A percentile compares a stretch with the other conserved stretches of the same genome.
Conservation (phyloP, 139 green algal genomes). For the Pedinophyceae sp. region DNA sequence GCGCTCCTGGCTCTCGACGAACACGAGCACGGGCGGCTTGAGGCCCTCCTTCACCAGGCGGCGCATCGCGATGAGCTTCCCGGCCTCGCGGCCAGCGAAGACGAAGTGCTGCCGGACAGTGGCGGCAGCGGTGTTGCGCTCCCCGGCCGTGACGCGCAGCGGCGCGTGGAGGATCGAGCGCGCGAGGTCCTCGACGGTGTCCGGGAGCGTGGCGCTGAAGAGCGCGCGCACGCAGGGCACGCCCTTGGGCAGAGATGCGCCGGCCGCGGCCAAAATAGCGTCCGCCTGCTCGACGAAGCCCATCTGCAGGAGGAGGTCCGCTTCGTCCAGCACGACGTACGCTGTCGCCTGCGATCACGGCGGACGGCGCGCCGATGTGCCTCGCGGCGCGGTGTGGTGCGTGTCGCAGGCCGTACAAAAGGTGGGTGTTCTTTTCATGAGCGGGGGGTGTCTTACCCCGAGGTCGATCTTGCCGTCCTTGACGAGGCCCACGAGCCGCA, state of each 20-base stretch:
- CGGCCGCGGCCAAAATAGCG: neutral
- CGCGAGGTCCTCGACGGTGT: conserved; percentile 68
- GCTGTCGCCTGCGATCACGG: no score
- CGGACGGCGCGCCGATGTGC: no score
- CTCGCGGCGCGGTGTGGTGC: no score
- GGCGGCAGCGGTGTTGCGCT: conserved; percentile 38
- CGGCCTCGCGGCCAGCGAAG: conserved; percentile 79
- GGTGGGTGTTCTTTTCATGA: no score
- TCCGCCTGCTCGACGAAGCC: conserved; percentile 65
- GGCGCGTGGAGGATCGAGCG: conserved; percentile 64
- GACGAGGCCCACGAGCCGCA: conserved; percentile 46
- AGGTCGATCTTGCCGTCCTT: conserved; percentile 16
- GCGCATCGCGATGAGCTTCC: conserved; percentile 79
- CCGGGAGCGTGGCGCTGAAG: conserved; percentile 86
- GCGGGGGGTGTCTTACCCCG: no score
- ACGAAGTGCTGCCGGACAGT: conserved; percentile 70
- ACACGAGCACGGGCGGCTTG: conserved; percentile 78
- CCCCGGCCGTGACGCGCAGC: conserved; percentile 68
- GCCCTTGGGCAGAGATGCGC: conserved; percentile 9
- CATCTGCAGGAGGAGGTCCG: conserved; percentile 70
- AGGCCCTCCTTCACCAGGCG: conserved; percentile 66
- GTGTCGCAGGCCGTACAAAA: no score
- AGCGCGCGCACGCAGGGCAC: conserved; percentile 23
- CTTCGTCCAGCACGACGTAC: conserved; percentile 81
- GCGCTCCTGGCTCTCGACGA: conserved; percentile 74